phyloP scores from a whole-genome alignment of 257 asterid genomes.

The Mentha longifolia region DNA sequence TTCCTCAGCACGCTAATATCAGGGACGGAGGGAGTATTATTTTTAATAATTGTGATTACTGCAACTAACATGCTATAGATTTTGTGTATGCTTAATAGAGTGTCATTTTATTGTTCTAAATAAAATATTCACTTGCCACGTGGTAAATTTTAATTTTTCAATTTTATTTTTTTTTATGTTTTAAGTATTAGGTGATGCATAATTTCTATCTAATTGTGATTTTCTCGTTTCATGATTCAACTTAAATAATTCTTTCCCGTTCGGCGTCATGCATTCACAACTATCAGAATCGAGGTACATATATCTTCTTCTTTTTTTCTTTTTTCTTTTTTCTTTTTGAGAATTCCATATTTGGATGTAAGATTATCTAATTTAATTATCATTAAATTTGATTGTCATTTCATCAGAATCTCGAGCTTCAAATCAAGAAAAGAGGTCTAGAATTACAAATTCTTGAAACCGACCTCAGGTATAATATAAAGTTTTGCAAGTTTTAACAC shows the following conservation, averaged over 20 bases:
- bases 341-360: neutral
- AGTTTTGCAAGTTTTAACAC: neutral
- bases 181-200: too few species aligned
- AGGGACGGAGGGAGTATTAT: too few species aligned
- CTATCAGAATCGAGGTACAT: slow-evolving; percentile 50
- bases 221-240: neutral
- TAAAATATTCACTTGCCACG: neutral
- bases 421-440: slow-evolving; percentile 45
- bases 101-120: too few species aligned
- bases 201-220: neutral
- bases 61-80: too few species aligned
- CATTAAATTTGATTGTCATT: slow-evolving; percentile 8
- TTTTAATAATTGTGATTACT: too few species aligned
- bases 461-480: slow-evolving; percentile 45
- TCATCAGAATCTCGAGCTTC: slow-evolving; percentile 58
- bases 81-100: too few species aligned
- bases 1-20: too few species aligned
- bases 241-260: neutral
- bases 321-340: neutral
- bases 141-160: neutral
- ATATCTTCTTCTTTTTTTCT: neutral
- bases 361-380: neutral
- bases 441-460: slow-evolving; percentile 55
- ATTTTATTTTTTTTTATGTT: neutral
- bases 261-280: neutral